A percentile compares a stretch with the other conserved stretches of the same genome.
These are phyloP conservation scores for Aspergillus niger DNA, from an alignment of 2,329 filamentous ascomycete species.

Conservation along the genomic window DNA sequence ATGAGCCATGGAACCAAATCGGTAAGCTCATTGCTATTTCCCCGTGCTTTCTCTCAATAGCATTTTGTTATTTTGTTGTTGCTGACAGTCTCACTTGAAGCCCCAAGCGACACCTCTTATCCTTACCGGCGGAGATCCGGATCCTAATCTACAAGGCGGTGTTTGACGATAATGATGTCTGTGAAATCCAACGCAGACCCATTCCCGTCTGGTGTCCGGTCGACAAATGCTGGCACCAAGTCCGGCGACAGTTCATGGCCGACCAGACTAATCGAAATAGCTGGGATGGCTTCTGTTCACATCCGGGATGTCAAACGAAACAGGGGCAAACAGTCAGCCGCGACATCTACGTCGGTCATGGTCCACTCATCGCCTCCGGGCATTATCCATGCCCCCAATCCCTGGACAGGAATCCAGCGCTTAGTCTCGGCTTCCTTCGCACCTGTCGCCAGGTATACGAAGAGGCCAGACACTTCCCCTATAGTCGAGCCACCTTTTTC, in stretches of 20 bases:
- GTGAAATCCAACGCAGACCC: not conserved
- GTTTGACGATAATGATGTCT: not conserved
- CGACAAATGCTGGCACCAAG: not conserved
- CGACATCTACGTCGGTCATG: not conserved
- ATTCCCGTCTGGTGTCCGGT: not conserved
- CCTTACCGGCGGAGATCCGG: slow-evolving; percentile 4
- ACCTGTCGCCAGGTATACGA: slow-evolving; percentile 3
- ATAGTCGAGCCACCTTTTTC: not conserved
- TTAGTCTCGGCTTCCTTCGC: slow-evolving; percentile 1
- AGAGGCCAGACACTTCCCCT: not conserved
- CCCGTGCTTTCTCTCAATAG: not conserved
- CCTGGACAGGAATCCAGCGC: not conserved
- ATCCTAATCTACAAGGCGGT: slow-evolving; percentile 3
- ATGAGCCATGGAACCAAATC: not conserved
- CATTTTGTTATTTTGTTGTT: not conserved
- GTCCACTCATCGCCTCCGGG: not conserved
- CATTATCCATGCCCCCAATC: slow-evolving; percentile 2
- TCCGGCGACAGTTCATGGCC: not conserved
- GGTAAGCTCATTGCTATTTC: not conserved
- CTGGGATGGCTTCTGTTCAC: not conserved
- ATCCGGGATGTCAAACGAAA: not conserved
- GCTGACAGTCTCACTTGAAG: not conserved
- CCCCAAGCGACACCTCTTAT: not conserved
- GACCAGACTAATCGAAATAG: not conserved
- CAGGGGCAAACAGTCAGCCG: not conserved